Base-by-base conservation (phyloP, 345 rosid genomes). In the Alliaria petiolata region DNA sequence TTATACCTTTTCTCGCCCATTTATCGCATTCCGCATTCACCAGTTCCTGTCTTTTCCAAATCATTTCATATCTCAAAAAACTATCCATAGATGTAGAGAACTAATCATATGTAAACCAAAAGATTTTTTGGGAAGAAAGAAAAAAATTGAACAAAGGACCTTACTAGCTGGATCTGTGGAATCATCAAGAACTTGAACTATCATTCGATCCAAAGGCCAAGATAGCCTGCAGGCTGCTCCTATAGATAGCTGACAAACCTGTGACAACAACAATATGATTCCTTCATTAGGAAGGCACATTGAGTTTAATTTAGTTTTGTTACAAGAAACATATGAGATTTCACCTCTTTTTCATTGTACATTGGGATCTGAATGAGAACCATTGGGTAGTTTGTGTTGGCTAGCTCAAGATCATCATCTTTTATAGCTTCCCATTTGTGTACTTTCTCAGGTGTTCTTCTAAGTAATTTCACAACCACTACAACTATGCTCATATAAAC, bases 141-240 rank as follows among this genome's bases (percentile, higher is more conserved):
- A 9, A 42, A 42, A 45, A 49, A 3, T 47, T 76, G 49, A 70
- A 56, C 66, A 76, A 49, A 76, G 67, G 66, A 86, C 90, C 89
- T 86, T 86, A 68, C 83, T 83, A 39, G 80, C 70, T 38, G 84
- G 87, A 76, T 84, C 85, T 4, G 89, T 86, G 50, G 91, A 86
- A 67, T 86, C 89, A 69, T 86, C 91, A 52, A 86, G 84, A 38
- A 86, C 87, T 80, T 86, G 91, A 47, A 86, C 66, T 67, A 86
- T 79, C 79, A 86, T 69, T 39, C 89, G 71, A 62, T 84, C 82
- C 35, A 81, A 78, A 31, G 88, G 91, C 89, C 91, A 86, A 7
- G 85, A 83, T 33, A 86, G 78, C 33, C 85, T 85, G 44, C 91
- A 86, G 0, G 89, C 85, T 30, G 89, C 89, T 65, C 84, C 89